Evolutionary conservation across 257 asterid species (phyloP), one percentile per base, ranked within the genome.

Genomic region (Petunia secreta): DNA sequence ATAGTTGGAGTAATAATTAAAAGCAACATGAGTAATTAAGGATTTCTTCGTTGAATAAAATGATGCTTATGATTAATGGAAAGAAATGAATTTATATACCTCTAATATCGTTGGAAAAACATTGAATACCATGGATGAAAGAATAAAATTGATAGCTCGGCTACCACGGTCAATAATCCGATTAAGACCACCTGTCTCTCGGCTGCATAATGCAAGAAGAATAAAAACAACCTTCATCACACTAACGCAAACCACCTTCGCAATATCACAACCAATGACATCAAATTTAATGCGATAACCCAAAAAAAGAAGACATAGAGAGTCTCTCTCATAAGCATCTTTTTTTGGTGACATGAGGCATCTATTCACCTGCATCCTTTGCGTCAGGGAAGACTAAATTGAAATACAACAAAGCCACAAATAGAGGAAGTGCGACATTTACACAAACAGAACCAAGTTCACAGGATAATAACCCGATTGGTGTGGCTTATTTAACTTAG

Each of bases 121-220:
- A 88, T 95, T 93, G 89, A 95, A 95, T 71, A 95, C 96, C 99
- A 93, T 93, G 14, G 99, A 75, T 36, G 98, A 92, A 85, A 95
- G 98, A 76, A 95, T 90, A 85, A 93, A 95, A 85, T 95, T 93
- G 80, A 95, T 95, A 83, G 99, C 99, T 11, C 99, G 97, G 88
- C 98, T 95, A 84, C 99, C 99, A 81, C 99, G 98, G 81, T 95
- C 99, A 73, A 95, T 95, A 59, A 85, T 92, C 79, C 98, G 94
- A 89, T 90, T 93, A 75, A 95, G 94, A 77, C 89, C 99, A 84
- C 99, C 99, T 16, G 99, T 95, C 88, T 95, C 98, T 77, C 99
- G 98, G 85, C 99, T 95, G 89, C 82, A 88, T 10, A n/a, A 53
- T 55, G 64, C 71, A 71, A 74, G 63, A 81, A 64, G 62, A 73